Evolutionary conservation across 306 rosid genomes (phyloP), one percentile per base, ranked within the genome.

Genomic region (Quercus suber): DNA sequence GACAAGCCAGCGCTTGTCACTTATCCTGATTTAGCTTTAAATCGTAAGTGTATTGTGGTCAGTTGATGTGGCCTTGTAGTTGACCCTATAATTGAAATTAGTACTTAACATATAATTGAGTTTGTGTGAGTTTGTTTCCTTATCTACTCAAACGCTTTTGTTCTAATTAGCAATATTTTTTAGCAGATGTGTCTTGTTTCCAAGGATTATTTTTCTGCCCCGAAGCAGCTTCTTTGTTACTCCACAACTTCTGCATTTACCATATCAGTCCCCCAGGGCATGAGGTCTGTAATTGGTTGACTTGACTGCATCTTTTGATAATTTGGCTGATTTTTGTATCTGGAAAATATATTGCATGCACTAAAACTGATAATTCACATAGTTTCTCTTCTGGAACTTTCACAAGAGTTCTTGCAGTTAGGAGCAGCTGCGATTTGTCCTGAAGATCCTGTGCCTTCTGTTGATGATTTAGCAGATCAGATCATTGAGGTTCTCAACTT

Each of bases 191-290:
- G 88, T 94, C 96, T 25, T 94, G 98, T 82, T 94, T 94, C 89
- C 98, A 92, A 89, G 98, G 98, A 83, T 83, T 94, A 76, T 90
- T 94, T 87, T 94, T 94, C 76, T 92, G 92, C 83, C 96, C 97
- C 0, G 98, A 94, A 88, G 98, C 93, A 0, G 94, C 96, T 86
- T 94, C 98, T 59, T 87, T 94, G 88, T 86, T 94, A 73, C 98
- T 92, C 78, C 97, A 94, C 87, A 94, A 94, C 92, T 94, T 94
- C 77, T 94, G 98, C 87, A 89, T 94, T 79, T 94, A 94, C 76
- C 98, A 94, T 79, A 90, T 94, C 76, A 92, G 96, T 82, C 97
- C 98, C 53, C 98, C 98, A 13, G 98, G 98, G 64, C 97, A 94
- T 61, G 97, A 94, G 98, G 97, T 94, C 82, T 86, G 96, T 88